A percentile compares a stretch with the other conserved stretches of the same genome.
phyloP scores from a whole-genome alignment of 208 protist species.

The Acanthamoeba healyi region DNA sequence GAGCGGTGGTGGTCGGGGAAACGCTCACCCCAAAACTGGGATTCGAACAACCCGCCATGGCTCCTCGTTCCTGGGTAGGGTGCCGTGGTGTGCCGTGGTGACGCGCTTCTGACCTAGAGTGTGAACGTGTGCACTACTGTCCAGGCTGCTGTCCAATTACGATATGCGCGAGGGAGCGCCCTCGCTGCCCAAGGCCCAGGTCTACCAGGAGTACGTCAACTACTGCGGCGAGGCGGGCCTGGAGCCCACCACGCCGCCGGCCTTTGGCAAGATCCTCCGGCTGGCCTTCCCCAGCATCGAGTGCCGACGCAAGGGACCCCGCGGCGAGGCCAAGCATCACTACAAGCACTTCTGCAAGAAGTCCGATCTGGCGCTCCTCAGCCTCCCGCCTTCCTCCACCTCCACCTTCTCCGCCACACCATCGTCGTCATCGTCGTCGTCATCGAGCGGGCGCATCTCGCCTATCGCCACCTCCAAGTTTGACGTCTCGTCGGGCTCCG shows the following conservation, averaged over 20 bases:
- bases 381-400: background rate
- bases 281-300: conserved; percentile 66
- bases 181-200: conserved; percentile 41
- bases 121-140: no score
- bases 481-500: background rate
- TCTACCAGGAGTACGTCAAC: conserved; percentile 63
- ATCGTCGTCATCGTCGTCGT: background rate
- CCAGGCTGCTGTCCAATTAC: conserved; percentile 18
- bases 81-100: no score
- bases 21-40: no score
- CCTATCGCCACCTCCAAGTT: background rate
- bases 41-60: no score
- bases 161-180: conserved; percentile 19
- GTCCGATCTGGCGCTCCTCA: conserved; percentile 9
- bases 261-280: conserved; percentile 66
- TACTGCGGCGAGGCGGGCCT: conserved; percentile 37
- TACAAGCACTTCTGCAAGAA: conserved; percentile 65
- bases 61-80: no score
- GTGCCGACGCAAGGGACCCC: conserved; percentile 39
- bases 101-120: no score
- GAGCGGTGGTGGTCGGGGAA: no score
- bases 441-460: background rate
- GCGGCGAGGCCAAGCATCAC: conserved; percentile 65
- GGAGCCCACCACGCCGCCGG: conserved; percentile 51
- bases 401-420: background rate